These are phyloP conservation scores for Fusarium avenaceum DNA, from an alignment of 2,329 filamentous ascomycete species.

Conservation along the genomic window DNA sequence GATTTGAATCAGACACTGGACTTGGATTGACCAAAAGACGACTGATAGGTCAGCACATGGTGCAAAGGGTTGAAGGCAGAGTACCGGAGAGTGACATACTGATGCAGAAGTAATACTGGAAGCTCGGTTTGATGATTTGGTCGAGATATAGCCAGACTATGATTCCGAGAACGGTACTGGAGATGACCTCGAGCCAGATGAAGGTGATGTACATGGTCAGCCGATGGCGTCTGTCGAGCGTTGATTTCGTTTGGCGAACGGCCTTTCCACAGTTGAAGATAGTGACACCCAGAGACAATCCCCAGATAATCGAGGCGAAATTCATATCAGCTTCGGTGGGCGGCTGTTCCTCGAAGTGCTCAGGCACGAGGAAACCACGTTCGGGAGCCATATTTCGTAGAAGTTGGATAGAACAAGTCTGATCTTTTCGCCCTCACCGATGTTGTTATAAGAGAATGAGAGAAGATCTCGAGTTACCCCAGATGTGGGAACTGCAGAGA, in stretches of 20 bases:
- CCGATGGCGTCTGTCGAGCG: constrained; percentile 34
- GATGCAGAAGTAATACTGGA: constrained; percentile 45
- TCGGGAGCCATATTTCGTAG: constrained; percentile 20
- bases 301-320: constrained; percentile 45
- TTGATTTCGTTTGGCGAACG: constrained; percentile 33
- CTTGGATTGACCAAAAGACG: constrained; percentile 54
- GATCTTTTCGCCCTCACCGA: neutral
- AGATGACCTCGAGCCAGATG: constrained; percentile 42
- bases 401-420: neutral
- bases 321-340: constrained; percentile 40
- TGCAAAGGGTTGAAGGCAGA: accelerated
- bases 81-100: constrained; percentile 29
- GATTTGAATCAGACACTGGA: constrained; percentile 62
- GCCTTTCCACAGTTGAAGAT: constrained; percentile 45
- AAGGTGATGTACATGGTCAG: constrained; percentile 39
- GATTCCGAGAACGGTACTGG: constrained; percentile 40
- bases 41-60: constrained; percentile 43
- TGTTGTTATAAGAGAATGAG: neutral
- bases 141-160: constrained; percentile 44
- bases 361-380: constrained; percentile 43
- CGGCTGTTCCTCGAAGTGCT: constrained; percentile 26
- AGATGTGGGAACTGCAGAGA: constrained; percentile 9
- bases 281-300: constrained; percentile 40
- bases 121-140: constrained; percentile 50
- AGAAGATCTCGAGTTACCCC: constrained; percentile 1